phyloP scores from a whole-genome alignment of 257 asterid species.

The Hygrophila difformis region DNA sequence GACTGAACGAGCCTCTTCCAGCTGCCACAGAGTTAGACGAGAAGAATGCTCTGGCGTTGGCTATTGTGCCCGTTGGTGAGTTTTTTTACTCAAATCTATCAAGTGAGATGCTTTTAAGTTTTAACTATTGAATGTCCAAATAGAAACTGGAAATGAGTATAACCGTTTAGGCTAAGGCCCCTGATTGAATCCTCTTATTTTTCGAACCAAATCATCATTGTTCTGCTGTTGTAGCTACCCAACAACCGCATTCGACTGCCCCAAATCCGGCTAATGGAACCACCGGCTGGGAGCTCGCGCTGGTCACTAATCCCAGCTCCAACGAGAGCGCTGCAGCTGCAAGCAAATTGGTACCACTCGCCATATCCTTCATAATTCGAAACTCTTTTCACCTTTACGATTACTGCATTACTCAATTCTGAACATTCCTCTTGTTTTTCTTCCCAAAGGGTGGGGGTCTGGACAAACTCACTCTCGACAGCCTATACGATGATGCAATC shows the following conservation, averaged over 20 bases:
- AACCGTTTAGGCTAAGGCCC: no score
- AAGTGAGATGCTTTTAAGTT: no score
- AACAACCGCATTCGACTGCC: constrained; percentile 47
- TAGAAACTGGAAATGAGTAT: no score
- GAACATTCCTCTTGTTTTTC: no score
- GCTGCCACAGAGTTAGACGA: constrained; percentile 77
- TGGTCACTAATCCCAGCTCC: constrained; percentile 85
- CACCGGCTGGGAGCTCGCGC: constrained; percentile 93
- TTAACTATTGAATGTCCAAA: no score
- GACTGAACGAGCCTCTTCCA: constrained; percentile 58
- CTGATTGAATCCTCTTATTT: no score
- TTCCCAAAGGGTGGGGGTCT: constrained; percentile 76
- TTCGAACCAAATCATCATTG: not conserved
- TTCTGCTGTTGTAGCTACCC: constrained; percentile 27
- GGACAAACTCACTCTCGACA: constrained; percentile 79
- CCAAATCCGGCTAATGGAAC: constrained; percentile 49
- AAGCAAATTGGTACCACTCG: constrained; percentile 61
- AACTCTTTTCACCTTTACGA: no score
- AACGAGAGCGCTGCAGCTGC: constrained; percentile 49
- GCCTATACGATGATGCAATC: constrained; percentile 89
- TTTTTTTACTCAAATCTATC: not conserved
- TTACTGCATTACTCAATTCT: no score
- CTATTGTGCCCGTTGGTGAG: constrained; percentile 87
- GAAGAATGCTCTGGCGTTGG: constrained; percentile 86
- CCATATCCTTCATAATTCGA: not conserved